These are phyloP conservation scores for Otatea glauca DNA, from an alignment of 176 grass and related monocot species.

Conservation along the genomic window DNA sequence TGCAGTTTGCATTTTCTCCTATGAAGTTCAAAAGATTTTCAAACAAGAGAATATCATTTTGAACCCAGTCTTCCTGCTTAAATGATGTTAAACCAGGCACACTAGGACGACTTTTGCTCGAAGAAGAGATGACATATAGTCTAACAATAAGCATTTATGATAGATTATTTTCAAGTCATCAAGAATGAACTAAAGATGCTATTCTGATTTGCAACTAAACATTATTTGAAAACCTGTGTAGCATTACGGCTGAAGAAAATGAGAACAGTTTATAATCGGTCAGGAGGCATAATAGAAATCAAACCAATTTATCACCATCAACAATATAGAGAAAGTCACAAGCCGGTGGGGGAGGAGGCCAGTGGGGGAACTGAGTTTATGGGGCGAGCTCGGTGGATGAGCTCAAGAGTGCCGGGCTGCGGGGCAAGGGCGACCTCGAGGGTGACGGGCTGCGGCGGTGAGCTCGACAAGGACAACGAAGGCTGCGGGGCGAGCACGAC, in stretches of 20 bases:
- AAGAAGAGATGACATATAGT: conserved; percentile 78
- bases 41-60: conserved; percentile 64
- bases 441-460: no score
- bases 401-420: no score
- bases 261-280: not conserved
- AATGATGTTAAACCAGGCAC: conserved; percentile 43
- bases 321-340: conserved; percentile 19
- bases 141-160: conserved; percentile 60
- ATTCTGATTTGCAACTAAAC: not conserved
- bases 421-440: no score
- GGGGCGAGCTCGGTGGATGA: no score
- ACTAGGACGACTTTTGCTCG: conserved; percentile 63
- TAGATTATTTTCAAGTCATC: conserved; percentile 11
- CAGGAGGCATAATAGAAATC: not conserved
- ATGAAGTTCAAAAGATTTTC: conserved; percentile 77
- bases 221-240: not conserved
- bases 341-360: no score
- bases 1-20: conserved; percentile 85
- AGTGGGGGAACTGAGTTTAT: no score
- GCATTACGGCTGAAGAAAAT: not conserved
- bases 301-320: conserved; percentile 20
- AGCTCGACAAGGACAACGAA: no score
- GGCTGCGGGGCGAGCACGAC: no score
- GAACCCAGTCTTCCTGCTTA: conserved; percentile 48
- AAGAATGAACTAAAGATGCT: conserved; percentile 19